Base-by-base conservation (phyloP, 805 yeast species). In the Lipomyces chichibuensis region DNA sequence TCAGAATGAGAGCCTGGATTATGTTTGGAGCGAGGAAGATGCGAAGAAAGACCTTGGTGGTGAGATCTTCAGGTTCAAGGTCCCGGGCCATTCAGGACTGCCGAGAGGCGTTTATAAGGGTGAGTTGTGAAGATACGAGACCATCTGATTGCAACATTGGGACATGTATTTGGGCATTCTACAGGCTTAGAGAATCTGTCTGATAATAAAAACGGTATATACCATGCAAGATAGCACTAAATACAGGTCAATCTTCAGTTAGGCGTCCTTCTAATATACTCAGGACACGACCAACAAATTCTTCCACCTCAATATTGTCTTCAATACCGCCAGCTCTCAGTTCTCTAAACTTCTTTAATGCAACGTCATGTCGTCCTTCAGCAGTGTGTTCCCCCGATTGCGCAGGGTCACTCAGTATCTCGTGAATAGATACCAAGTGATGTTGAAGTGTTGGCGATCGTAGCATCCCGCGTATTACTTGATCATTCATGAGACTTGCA, bases 301-400 rank as follows among this genome's bases (percentile, higher is more conserved):
- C 94, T 75, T 90, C 93, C 3, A 91, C 86, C 29, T 87, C 77
- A 68, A 80, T 85, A 73, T 91, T 91, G 60, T 84, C 85, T 71
- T 90, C 91, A 0, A 80, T 63, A 0, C 96, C 96, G 4, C 89
- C 88, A 2, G 74, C 75, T 43, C 96, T 77, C 17, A 91, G 77
- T 63, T 85, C 86, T 7, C 85, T 80, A 9, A 91, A 78, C 71
- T 88, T 87, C 71, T 85, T 82, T 68, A 86, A 83, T 1, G 90
- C 90, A 13, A 88, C 82, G 32, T 84, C 88, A 29, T 79, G 70
- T 46, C 90, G 77, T 25, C 87, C 87, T 29, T 88, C 91, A 9
- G 76, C 66, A 23, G 82, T 81, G 27, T 79, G 77, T 70, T 87
- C 90, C 11, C 82, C 81, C 2, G 88, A 79, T 1, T 85, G 62